phyloP scores from a whole-genome alignment of 148 eudicot species.

The Vaccinium macrocarpon region DNA sequence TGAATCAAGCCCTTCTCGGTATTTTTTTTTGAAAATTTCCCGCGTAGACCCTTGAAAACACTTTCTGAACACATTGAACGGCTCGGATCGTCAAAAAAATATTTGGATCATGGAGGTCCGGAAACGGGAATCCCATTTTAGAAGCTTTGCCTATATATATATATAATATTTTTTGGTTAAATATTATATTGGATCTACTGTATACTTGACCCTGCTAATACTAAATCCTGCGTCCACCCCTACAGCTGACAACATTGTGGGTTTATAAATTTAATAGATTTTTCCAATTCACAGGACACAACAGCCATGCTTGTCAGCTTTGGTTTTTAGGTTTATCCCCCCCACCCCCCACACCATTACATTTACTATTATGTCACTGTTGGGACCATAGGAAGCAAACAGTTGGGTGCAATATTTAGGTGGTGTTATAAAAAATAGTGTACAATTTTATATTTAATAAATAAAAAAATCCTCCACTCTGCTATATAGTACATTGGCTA shows the following conservation, averaged over 20 bases:
- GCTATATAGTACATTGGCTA: not conserved
- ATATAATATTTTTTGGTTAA: no score
- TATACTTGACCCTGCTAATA: no score
- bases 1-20: no score
- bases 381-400: not conserved
- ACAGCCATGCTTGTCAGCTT: constrained; percentile 15
- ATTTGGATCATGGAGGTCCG: no score
- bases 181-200: no score
- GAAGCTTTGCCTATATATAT: no score
- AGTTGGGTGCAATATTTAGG: not conserved
- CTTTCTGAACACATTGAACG: no score
- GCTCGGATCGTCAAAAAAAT: no score
- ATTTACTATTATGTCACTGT: no score
- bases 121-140: no score
- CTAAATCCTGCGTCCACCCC: not conserved
- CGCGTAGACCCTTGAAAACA: no score
- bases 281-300: constrained; percentile 18
- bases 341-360: not conserved
- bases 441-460: not conserved
- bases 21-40: no score
- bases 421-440: not conserved
- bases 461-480: not conserved
- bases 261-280: not conserved
- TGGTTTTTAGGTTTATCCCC: not conserved
- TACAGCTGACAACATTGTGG: not conserved